Base-by-base conservation (phyloP, 192 early-diverging fungal genomes). In the Allomyces arbusculus region DNA sequence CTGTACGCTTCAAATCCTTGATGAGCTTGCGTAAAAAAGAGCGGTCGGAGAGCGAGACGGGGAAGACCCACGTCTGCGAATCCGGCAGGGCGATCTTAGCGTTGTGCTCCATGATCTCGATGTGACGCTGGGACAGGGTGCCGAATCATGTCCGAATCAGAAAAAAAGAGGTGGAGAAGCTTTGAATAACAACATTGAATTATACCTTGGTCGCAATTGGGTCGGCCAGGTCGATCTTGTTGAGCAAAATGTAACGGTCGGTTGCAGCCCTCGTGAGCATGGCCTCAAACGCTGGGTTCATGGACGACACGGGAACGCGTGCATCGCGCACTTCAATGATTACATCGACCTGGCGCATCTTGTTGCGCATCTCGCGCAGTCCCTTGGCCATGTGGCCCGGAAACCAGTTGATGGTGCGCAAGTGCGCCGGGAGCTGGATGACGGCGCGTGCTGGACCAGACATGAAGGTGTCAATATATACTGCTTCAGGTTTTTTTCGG, bases 241-340 rank as follows among this genome's bases (percentile, higher is more conserved):
- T 98, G 78, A 92, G 94, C 10, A 95, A 84, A 22, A 98, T 79
- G 3, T 95, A 70, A 9, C 89, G 77, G 14, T 85, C 78, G 64
- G 88, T 81, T 43, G 69, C 65, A 22, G 83, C 82, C 33, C 33
- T 40, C 7, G 33, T 40, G 28, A 84, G 74, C 22, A 87, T 75
- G 28, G 78, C 69, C 80, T 88, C 81, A 69, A 94, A 87, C 68
- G 86, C 84, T 63, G 83, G 81, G 74, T 93, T 95, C 73, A 89
- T 89, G 43, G 87, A 87, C 0, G 95, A 92, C 12, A 98, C 70
- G 10, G 95, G 95, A 62, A 95, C 90, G 25, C 95, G 79, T 11
- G 93, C 91, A 76, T 98, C 95, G 14, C 95, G 86, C 1, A 91
- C 89, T 74, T 98, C 95, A 26, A 98, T 81, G 16, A 98, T 76